phyloP scores from a whole-genome alignment of 768 basidiomycete genomes.

The Sarcodon aspratus region DNA sequence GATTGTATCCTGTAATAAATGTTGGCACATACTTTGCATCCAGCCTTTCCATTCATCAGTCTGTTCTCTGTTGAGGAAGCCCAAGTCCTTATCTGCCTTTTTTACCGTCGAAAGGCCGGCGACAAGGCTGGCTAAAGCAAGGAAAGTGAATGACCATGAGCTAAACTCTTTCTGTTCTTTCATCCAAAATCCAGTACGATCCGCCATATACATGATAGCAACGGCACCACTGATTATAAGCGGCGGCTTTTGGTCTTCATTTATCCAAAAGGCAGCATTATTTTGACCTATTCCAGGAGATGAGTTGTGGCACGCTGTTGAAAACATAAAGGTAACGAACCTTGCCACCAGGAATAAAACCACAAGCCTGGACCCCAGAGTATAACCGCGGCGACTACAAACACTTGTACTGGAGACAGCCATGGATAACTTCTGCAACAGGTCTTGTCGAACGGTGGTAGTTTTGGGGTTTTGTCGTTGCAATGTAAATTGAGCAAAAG shows the following conservation, averaged over 20 bases:
- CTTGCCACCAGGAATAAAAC: conserved; percentile 19
- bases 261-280: conserved; percentile 11
- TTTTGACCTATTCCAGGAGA: conserved; percentile 8
- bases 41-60: conserved; percentile 98
- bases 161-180: conserved; percentile 85
- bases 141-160: conserved; percentile 50
- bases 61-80: conserved; percentile 85
- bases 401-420: conserved; percentile 43
- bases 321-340: conserved; percentile 8
- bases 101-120: conserved; percentile 57
- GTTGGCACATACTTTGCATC: conserved; percentile 73
- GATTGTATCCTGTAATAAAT: conserved; percentile 1
- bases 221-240: conserved; percentile 57
- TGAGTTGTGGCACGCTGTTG: not conserved
- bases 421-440: conserved; percentile 76
- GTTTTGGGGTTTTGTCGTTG: conserved; percentile 73
- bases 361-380: conserved; percentile 39
- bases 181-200: conserved; percentile 78
- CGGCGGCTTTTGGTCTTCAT: conserved; percentile 31
- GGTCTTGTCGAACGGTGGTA: conserved; percentile 41
- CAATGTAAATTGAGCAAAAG: conserved; percentile 74
- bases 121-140: conserved; percentile 40
- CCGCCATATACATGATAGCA: conserved; percentile 64
- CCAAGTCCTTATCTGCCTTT: conserved; percentile 69
- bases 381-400: conserved; percentile 36